Evolutionary conservation across 192 early-diverging fungal species (phyloP).

Genomic region (Backusella parvicylindrica): DNA sequence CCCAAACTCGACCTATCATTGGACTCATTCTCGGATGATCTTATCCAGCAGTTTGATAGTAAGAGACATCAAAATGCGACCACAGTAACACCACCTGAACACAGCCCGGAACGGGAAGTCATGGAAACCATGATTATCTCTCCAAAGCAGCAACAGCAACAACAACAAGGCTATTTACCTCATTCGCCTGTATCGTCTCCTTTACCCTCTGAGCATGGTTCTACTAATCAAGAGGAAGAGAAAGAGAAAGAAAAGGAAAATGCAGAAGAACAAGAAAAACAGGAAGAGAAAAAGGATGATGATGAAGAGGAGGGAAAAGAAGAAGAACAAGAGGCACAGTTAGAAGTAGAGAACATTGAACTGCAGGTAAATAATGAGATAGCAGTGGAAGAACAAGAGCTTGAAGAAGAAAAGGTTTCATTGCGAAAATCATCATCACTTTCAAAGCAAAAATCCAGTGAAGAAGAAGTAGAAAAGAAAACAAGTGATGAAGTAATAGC

Average conservation of each 20-base stretch:
- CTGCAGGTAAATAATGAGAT: neutral
- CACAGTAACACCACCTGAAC: neutral
- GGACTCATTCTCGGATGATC: constrained; percentile 9
- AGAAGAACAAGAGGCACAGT: neutral
- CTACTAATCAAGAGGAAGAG: neutral
- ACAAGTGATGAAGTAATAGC: neutral
- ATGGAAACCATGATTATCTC: neutral
- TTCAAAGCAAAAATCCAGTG: neutral
- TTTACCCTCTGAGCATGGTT: neutral
- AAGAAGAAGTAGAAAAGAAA: neutral
- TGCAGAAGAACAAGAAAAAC: neutral
- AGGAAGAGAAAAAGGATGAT: neutral
- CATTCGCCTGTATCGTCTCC: neutral
- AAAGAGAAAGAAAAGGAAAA: neutral
- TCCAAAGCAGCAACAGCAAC: neutral
- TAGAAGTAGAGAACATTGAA: neutral
- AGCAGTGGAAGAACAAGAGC: neutral
- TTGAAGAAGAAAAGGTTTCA: neutral
- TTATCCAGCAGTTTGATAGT: neutral
- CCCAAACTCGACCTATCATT: constrained; percentile 3
- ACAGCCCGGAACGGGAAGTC: neutral
- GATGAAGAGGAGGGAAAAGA: neutral
- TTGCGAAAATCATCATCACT: neutral
- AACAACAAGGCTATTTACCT: neutral
- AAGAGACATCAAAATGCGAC: neutral